Evolutionary conservation across 2,329 filamentous ascomycete species (phyloP), one percentile per base, ranked within the genome.

Genomic region (Fusarium piperis): DNA sequence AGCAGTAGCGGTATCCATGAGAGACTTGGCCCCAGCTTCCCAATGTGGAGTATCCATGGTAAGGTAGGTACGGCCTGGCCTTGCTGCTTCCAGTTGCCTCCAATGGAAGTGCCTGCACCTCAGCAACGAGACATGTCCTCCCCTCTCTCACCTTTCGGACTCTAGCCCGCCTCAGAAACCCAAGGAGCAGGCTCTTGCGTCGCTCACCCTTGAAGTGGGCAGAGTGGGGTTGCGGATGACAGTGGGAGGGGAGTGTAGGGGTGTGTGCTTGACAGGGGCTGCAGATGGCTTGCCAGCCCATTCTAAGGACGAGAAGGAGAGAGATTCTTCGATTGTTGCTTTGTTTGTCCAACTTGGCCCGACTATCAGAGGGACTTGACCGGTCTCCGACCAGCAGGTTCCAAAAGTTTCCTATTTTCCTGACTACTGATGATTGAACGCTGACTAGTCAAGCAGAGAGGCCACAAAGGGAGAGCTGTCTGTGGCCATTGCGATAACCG

Each of bases 161-260:
- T 62, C 46, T 67, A 52, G 46, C 28, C 44, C 44, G 46, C 46
- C 51, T 67, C 44, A 68, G 59, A 59, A 62, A 51, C 64, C 65
- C 35, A 33, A 60, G 20, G 18, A 48, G 58, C 41, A 67, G 66
- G 63, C 55, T 59, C 53, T 18, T 53, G 35, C 53, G 41, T 52
- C 64, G 23, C 32, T 39, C 64, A 58, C 38, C 51, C 57, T 44
- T 62, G 63, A 64, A 39, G 66, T 68, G 67, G 65, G 65, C 62
- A 64, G 53, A 69, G 74, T 75, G 74, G 73, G 70, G 74, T 71
- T 62, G 58, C 65, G 72, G 67, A 74, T 76, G 73, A 74, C 69
- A 67, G 66, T 71, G 51, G 71, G 68, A 60, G 57, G 65, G 62
- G 60, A 62, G 53, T 62, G 36, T 41, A 63, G 72, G 71, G 44